Percentiles rank a stretch among this genome's conserved stretches.
These are phyloP conservation scores for Acanthamoeba triangularis DNA, from an alignment of 208 protist genomes.

Conservation along the genomic window DNA sequence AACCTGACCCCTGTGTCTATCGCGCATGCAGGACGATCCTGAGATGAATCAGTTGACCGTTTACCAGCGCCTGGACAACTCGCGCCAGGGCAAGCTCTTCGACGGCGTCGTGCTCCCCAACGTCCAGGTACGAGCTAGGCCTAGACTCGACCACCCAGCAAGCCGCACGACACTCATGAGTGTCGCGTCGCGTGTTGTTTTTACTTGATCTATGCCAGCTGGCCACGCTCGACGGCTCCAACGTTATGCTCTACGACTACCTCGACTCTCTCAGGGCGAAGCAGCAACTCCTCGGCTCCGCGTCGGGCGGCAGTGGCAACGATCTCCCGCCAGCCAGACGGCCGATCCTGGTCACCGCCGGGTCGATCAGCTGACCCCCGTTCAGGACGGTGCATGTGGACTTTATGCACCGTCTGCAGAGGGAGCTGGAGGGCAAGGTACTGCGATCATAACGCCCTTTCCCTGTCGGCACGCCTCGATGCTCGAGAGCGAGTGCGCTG, in stretches of 20 bases:
- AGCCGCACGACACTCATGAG: not conserved
- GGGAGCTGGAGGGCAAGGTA: constrained; percentile 12
- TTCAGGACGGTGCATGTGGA: constrained; percentile 60
- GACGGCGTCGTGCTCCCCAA: constrained; percentile 14
- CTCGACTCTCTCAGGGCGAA: not conserved
- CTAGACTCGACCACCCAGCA: not conserved
- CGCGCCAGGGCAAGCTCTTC: not conserved
- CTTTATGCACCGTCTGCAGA: constrained; percentile 54
- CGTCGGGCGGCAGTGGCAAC: not conserved
- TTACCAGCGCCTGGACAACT: constrained; percentile 1
- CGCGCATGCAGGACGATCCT: not conserved
- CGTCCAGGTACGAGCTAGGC: not conserved
- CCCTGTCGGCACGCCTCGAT: not conserved
- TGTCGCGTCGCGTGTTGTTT: not conserved
- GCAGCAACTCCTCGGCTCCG: not conserved
- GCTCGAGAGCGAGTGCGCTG: not conserved
- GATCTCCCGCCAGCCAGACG: not conserved
- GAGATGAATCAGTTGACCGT: constrained; percentile 39
- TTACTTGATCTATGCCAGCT: not conserved
- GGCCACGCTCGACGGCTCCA: not conserved
- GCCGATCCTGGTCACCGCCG: constrained; percentile 30
- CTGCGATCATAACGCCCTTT: not conserved
- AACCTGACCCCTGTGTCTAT: not conserved
- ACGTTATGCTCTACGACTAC: constrained; percentile 3
- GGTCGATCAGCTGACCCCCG: constrained; percentile 60